phyloP scores from a whole-genome alignment of 306 rosid genomes.

The Dryas drummondii region DNA sequence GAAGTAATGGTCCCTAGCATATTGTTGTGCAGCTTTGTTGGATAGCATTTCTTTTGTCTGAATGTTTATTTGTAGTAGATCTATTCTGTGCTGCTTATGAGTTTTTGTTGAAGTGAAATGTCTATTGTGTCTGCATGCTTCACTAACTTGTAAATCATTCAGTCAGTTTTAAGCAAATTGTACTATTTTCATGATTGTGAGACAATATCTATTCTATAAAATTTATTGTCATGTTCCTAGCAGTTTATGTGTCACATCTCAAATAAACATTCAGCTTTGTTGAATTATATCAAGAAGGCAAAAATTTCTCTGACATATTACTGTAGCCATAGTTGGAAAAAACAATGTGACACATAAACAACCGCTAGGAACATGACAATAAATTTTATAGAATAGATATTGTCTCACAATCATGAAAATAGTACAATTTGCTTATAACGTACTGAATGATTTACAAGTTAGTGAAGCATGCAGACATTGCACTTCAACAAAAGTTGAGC shows the following conservation, averaged over 20 bases:
- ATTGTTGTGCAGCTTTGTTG: not conserved
- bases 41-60: not conserved
- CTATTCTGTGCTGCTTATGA: not conserved
- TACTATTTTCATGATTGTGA: not conserved
- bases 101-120: not conserved
- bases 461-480: not conserved
- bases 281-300: too few relatives aligned
- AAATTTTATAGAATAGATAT: too few relatives aligned
- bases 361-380: not conserved
- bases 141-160: not conserved
- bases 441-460: not conserved
- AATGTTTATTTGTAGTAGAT: not conserved
- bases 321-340: too few relatives aligned
- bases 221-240: not conserved
- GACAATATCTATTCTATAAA: too few relatives aligned
- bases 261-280: too few relatives aligned
- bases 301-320: too few relatives aligned
- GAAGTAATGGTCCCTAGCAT: not conserved
- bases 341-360: not conserved
- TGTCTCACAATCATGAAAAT: not conserved
- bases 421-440: not conserved
- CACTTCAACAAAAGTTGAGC: not conserved
- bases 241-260: not conserved
- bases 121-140: not conserved
- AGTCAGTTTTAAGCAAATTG: not conserved